phyloP scores from a whole-genome alignment of 257 asterid genomes.

The Paraleonurus japonicus region DNA sequence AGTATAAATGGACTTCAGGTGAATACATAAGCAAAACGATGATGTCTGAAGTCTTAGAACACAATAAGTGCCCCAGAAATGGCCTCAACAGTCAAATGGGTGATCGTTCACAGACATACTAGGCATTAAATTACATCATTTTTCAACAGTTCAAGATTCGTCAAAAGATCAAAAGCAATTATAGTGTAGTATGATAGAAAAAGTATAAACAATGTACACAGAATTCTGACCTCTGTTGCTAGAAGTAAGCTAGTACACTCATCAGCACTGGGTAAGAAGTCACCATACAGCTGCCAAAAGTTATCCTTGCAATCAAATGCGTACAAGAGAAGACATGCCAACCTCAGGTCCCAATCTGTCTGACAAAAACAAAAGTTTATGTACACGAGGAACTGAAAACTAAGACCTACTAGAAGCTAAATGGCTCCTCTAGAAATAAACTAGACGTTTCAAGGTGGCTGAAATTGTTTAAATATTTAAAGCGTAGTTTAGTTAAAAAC shows the following conservation, averaged over 20 bases:
- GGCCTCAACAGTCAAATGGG: conserved; percentile 5
- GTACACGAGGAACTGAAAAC: conserved; percentile 25
- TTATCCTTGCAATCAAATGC: conserved; percentile 94
- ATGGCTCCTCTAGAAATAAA: conserved; percentile 5
- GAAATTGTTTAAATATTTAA: neutral
- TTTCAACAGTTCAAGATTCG: neutral
- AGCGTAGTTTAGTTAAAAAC: neutral
- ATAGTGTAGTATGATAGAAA: conserved; percentile 1
- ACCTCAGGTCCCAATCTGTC: conserved; percentile 96
- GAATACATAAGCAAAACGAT: neutral
- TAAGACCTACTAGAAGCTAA: conserved; percentile 10
- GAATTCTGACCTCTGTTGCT: conserved; percentile 80
- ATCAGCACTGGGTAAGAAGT: conserved; percentile 83
- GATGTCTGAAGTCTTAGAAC: conserved; percentile 1
- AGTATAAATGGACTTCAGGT: neutral
- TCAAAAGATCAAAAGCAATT: conserved; percentile 6
- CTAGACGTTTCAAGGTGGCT: neutral
- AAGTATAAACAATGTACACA: conserved; percentile 4
- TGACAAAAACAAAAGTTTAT: conserved; percentile 43
- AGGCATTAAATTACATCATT: neutral
- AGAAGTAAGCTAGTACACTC: conserved; percentile 94
- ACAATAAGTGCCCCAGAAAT: neutral
- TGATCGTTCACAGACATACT: neutral
- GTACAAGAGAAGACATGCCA: conserved; percentile 85
- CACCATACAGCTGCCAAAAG: conserved; percentile 96